Base-by-base conservation (phyloP, 2,329 filamentous ascomycete species). In the Epichloe coenophiala region DNA sequence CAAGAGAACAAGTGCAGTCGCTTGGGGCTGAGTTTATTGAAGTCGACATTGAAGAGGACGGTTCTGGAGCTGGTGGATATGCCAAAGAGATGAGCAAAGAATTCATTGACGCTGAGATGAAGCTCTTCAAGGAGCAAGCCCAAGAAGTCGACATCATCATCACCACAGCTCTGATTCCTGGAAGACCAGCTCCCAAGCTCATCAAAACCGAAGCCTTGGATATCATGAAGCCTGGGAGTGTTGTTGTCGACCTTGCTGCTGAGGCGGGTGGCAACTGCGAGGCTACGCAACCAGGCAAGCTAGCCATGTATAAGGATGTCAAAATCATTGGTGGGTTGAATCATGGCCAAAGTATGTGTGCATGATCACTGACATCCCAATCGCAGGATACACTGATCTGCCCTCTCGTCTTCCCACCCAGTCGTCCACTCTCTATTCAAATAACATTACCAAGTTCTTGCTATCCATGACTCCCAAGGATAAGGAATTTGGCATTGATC, bases 61-160 rank as follows among this genome's bases (percentile, higher is more conserved):
- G 89, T 2, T 81, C 84, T 12, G 88, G 88, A 2, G 81, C 85
- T 8, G 88, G 89, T 31, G 89, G 89, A 15, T 95, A 95, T 61
- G 88, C 87, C 49, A 95, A 95, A 62, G 87, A 90, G 62, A 95
- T 95, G 88, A 93, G 87, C 50, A 89, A 91, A 61, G 88, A 91
- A 57, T 95, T 95, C 61, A 88, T 93, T 63, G 87, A 88, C 54
- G 88, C 88, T 5, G 88, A 95, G 65, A 94, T 94, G 88, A 90
- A 87, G 65, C 75, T 95, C 0, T 95, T 95, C 68, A 81, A 86
- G 63, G 85, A 93, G 58, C 89, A 95, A 65, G 86, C 85, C 54
- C 78, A 80, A 53, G 89, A 95, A 39, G 88, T 95, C 48, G 88
- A 95, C 65, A 95, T 95, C 55, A 86, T 95, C 54, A 86, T 95